Evolutionary conservation across 192 early-diverging fungal genomes (phyloP).

Genomic region (Chytriomyces sp.): DNA sequence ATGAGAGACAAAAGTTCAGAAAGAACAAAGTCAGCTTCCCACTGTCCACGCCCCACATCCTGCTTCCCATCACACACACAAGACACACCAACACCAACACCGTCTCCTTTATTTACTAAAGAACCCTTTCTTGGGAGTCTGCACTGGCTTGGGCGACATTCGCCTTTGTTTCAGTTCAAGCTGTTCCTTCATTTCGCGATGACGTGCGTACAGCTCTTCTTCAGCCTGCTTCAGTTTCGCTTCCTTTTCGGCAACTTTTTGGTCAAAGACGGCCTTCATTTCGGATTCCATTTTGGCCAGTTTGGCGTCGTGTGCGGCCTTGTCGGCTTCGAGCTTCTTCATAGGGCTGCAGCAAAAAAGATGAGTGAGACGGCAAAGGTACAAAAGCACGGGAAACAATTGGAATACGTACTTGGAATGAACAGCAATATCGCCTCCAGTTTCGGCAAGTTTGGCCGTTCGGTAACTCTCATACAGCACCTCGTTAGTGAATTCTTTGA

Average conservation of each 20-base stretch:
- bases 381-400: background rate
- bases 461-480: constrained; percentile 69
- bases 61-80: background rate
- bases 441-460: constrained; percentile 53
- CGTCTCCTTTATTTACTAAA: constrained; percentile 15
- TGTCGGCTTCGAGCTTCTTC: constrained; percentile 89
- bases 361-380: background rate
- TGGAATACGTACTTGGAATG: constrained; percentile 25
- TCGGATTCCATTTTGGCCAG: constrained; percentile 98
- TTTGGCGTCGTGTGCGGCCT: constrained; percentile 88
- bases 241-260: constrained; percentile 99
- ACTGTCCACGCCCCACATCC: no score
- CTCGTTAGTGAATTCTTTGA: constrained; percentile 68
- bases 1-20: background rate
- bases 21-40: background rate
- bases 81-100: background rate
- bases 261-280: constrained; percentile 98
- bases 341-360: constrained; percentile 41
- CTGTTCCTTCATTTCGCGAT: constrained; percentile 98
- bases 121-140: constrained; percentile 18
- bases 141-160: constrained; percentile 11
- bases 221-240: constrained; percentile 96
- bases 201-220: constrained; percentile 93
- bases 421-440: constrained; percentile 40
- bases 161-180: constrained; percentile 61